phyloP scores from a whole-genome alignment of 2,329 filamentous ascomycete species.

The Aspergillus aculeatus region DNA sequence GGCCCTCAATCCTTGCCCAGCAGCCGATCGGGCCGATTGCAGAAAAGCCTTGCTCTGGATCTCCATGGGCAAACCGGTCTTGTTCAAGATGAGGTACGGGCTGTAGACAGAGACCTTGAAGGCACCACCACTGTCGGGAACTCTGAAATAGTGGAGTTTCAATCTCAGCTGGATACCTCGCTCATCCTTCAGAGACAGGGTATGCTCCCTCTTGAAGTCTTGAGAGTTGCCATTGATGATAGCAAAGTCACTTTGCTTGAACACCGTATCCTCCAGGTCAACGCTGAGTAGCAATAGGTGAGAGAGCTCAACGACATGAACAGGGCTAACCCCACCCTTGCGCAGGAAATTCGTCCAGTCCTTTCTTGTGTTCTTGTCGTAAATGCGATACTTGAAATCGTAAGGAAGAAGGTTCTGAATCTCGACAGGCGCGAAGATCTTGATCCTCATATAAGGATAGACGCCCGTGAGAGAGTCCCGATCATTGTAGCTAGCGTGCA shows the following conservation, averaged over 20 bases:
- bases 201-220: slow-evolving; percentile 82
- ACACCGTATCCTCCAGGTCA: slow-evolving; percentile 93
- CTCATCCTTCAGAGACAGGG: slow-evolving; percentile 78
- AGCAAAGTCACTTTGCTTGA: slow-evolving; percentile 92
- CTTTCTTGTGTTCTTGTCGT: slow-evolving; percentile 97
- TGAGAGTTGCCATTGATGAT: slow-evolving; percentile 90
- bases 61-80: slow-evolving; percentile 84
- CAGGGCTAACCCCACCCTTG: slow-evolving; percentile 93
- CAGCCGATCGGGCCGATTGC: slow-evolving; percentile 75
- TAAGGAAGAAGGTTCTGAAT: slow-evolving; percentile 93
- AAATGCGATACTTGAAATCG: slow-evolving; percentile 99
- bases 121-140: slow-evolving; percentile 88
- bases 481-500: slow-evolving; percentile 81
- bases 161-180: slow-evolving; percentile 76
- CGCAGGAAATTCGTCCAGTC: slow-evolving; percentile 98
- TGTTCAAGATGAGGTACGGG: slow-evolving; percentile 92
- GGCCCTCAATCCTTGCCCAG: slow-evolving; percentile 70
- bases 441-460: slow-evolving; percentile 93
- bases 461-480: slow-evolving; percentile 77
- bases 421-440: slow-evolving; percentile 87
- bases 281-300: slow-evolving; percentile 89
- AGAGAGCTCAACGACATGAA: slow-evolving; percentile 94
- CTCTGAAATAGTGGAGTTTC: slow-evolving; percentile 83
- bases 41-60: slow-evolving; percentile 87
- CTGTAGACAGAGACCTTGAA: slow-evolving; percentile 96